Evolutionary conservation across 257 asterid genomes (phyloP), one percentile per base, ranked within the genome.

Genomic region (Nicotiana tabacum): DNA sequence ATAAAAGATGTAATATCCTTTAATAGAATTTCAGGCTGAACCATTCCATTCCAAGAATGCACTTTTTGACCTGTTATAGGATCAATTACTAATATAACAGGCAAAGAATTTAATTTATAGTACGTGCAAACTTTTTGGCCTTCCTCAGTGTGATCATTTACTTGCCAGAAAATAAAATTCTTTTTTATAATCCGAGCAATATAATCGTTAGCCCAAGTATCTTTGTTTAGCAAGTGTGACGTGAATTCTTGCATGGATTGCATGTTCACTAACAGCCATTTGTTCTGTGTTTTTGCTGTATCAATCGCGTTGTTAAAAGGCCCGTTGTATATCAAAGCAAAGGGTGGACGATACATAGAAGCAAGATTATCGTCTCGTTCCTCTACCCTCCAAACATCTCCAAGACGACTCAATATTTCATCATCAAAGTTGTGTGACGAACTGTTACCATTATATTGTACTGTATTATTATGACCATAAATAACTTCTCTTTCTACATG

Each of bases 41-140:
- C 61, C 82, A 46, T 58, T 39, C 74, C 46, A 15, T 39, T 60
- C 74, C 82, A 79, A 7, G 29, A 79, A 4, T 4, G 21, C 74
- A 79, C 37, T 0, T 37, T 37, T 29, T 65, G 60, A 24, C 74
- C 82, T 39, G 74, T 79, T 9, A 79, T 1, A 3, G 74, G 82
- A 48, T 79, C 82, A 46, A 79, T 61, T n/a, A 79, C 74, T 53
- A 79, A 65, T 58, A 62, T 65, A 9, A 29, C 74, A 24, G 82
- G 82, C 24, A 16, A 0, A 12, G 61, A 35, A 6, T 58, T 35
- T 8, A 79, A 29, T 2, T 61, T 61, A 12, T 61, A 79, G 43
- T 24, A 61, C 6, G 61, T 61, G 13, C 60, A 24, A 16, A 79
- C 82, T 65, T 79, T 39, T 21, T 4, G 15, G 9, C 82, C 74